Evolutionary conservation across 768 basidiomycete species (phyloP), one percentile per base, ranked within the genome.

Genomic region (Xerocomellus chrysenteron): DNA sequence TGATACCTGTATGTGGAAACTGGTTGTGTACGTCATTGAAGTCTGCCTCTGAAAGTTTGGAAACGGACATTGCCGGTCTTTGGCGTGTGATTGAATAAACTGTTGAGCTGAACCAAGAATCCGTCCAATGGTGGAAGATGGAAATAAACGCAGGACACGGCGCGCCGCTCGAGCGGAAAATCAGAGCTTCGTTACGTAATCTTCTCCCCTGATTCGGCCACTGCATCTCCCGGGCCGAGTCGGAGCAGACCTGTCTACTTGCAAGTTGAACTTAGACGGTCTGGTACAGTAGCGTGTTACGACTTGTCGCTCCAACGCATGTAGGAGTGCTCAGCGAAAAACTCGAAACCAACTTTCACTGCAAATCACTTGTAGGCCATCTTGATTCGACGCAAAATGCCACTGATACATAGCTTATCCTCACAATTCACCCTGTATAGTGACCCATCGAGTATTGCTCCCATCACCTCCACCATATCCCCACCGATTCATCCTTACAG

Each of bases 111-210:
- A 21, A 21, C 21, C 21, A 21, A 21, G 21, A 21, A 21, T 21
- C 2, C 21, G 21, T 21, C 21, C 21, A 21, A 21, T 2, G 21
- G 21, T 21, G 21, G 21, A 21, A 21, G 21, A 21, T 21, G 21
- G 21, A 21, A 21, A 21, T 21, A 21, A 2, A 21, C 21, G 21
- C 21, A 21, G 21, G 21, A 21, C 21, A 21, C 2, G 21, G 21
- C 21, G 21, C 21, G 21, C 21, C 21, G 21, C 21, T 21, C 21
- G 21, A 21, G 21, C 21, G 21, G 21, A 21, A n/a, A n/a, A 21
- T 21, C 21, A 21, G 21, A 21, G 21, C 21, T 21, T 26, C 37
- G 5, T 58, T 64, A 64, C 26, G 11, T 64, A 64, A 64, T 45
- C 39, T 21, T 54, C 63, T 33, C n/a, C 3, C 39, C 26, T 21